Evolutionary conservation across 495 filamentous ascomycete species (phyloP).

Genomic region (Penicillium bialowiezense): DNA sequence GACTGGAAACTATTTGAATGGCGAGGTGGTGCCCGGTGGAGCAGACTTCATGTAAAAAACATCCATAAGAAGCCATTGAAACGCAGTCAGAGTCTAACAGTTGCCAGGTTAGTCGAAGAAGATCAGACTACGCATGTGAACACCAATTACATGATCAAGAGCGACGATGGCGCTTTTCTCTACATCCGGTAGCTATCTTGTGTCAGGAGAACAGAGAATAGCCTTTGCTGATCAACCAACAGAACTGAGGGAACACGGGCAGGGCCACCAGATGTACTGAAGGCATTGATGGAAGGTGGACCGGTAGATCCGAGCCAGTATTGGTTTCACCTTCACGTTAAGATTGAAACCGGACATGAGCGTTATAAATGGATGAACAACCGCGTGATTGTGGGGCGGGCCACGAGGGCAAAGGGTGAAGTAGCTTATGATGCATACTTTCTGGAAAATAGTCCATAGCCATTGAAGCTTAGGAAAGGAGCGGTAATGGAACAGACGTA

Average conservation of each 20-base stretch:
- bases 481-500: not conserved
- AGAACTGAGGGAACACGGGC: conserved; percentile 30
- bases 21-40: conserved; percentile 28
- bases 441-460: conserved; percentile 21
- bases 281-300: conserved; percentile 29
- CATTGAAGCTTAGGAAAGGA: not conserved
- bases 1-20: conserved; percentile 21
- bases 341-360: conserved; percentile 31
- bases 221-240: not conserved
- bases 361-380: conserved; percentile 35
- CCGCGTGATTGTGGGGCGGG: conserved; percentile 29
- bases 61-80: too few relatives aligned
- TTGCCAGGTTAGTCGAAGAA: conserved; percentile 25
- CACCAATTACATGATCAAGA: conserved; percentile 30
- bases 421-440: conserved; percentile 33
- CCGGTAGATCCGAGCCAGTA: conserved; percentile 27
- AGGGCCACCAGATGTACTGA: conserved; percentile 26
- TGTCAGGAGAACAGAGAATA: too few relatives aligned
- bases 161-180: conserved; percentile 26
- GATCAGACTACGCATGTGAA: conserved; percentile 30
- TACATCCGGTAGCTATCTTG: conserved; percentile 32
- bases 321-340: conserved; percentile 33
- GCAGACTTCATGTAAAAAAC: conserved; percentile 29
- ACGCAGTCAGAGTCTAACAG: not conserved
- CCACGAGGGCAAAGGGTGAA: conserved; percentile 26